These are phyloP conservation scores for Besnoitia besnoiti DNA, from an alignment of 169 alveolate genomes.

Conservation along the genomic window DNA sequence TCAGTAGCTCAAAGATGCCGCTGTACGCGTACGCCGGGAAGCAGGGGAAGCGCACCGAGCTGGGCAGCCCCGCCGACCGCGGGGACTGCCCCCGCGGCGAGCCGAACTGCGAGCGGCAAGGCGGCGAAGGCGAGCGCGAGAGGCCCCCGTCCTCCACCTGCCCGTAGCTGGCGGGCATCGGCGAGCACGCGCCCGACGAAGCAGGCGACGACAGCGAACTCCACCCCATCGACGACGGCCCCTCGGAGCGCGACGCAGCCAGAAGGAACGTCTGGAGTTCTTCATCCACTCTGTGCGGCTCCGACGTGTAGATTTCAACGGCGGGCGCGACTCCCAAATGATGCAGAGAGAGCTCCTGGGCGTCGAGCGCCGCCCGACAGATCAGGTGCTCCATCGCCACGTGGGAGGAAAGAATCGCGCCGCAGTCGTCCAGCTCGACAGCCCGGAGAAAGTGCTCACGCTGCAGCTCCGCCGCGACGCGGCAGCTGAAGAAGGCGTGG, in stretches of 20 bases:
- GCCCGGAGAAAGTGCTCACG: background rate
- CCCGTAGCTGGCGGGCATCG: too few relatives aligned
- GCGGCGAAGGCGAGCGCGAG: too few relatives aligned
- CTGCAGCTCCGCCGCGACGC: slow-evolving; percentile 32
- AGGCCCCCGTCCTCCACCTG: background rate
- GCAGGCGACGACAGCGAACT: background rate
- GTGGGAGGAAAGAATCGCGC: background rate
- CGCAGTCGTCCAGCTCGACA: background rate
- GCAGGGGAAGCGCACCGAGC: slow-evolving; percentile 7
- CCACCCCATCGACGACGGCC: background rate
- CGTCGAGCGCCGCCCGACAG: slow-evolving; percentile 19
- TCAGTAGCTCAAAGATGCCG: background rate
- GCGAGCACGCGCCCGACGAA: background rate
- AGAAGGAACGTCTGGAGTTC: background rate
- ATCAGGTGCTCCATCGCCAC: background rate
- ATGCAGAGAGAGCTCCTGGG: slow-evolving; percentile 3
- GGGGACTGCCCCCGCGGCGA: background rate
- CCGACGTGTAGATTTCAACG: background rate
- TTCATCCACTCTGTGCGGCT: background rate
- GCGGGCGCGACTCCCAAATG: slow-evolving; percentile 9
- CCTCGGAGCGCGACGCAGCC: background rate
- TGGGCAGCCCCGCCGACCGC: background rate
- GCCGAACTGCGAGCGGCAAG: background rate
- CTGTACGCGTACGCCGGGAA: slow-evolving; percentile 4
- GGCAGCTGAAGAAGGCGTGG: slow-evolving; percentile 2